phyloP scores from a whole-genome alignment of 139 green algal genomes.

The Asterochloris sp. region DNA sequence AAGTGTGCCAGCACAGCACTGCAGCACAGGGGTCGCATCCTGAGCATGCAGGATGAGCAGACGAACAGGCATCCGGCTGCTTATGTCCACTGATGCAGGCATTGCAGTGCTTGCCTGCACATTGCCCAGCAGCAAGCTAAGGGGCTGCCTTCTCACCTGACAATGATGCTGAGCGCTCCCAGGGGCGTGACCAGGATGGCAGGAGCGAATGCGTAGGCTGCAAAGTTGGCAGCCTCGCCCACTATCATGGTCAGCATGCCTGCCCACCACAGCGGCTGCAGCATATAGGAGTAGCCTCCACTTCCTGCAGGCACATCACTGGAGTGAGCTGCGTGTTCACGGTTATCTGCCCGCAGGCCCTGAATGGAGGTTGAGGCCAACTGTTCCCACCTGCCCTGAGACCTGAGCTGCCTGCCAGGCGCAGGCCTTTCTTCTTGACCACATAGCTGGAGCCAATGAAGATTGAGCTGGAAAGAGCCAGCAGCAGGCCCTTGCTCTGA shows the following conservation, averaged over 20 bases:
- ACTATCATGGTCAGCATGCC: slow-evolving; percentile 91
- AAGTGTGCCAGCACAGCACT: slow-evolving; percentile 91
- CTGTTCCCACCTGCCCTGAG: slow-evolving; percentile 68
- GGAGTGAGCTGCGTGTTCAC: too few species aligned
- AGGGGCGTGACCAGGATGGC: slow-evolving; percentile 93
- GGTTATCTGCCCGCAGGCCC: too few species aligned
- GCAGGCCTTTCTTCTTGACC: slow-evolving; percentile 96
- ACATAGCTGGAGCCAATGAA: slow-evolving; percentile 98
- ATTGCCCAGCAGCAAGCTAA: neutral
- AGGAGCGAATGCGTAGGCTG: slow-evolving; percentile 95
- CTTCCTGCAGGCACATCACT: slow-evolving; percentile 51
- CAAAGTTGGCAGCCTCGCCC: slow-evolving; percentile 94
- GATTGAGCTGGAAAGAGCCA: slow-evolving; percentile 77
- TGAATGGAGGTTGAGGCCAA: too few species aligned
- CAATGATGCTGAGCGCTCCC: slow-evolving; percentile 86
- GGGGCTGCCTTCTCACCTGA: slow-evolving; percentile 56
- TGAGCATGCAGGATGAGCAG: neutral
- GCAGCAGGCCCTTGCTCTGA: slow-evolving; percentile 61
- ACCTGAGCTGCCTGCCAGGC: slow-evolving; percentile 66
- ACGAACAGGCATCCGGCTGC: neutral
- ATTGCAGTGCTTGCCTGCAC: neutral
- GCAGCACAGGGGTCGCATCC: slow-evolving; percentile 1
- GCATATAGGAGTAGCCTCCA: slow-evolving; percentile 92
- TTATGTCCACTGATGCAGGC: neutral
- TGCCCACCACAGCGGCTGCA: slow-evolving; percentile 94